Evolutionary conservation across 2,329 filamentous ascomycete species (phyloP).

Genomic region (Fonsecaea monophora): DNA sequence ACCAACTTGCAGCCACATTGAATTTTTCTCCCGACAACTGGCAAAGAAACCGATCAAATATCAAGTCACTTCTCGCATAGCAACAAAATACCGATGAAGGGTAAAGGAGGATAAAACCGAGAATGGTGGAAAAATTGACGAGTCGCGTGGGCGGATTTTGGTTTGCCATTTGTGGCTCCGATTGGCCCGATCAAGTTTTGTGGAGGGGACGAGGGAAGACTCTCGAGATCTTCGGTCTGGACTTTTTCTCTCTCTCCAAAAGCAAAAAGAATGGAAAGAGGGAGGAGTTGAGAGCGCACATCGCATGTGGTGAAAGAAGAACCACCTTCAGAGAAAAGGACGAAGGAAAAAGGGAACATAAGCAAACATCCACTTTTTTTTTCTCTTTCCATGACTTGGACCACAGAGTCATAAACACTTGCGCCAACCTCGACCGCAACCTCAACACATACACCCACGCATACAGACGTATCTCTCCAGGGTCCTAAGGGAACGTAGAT

Average conservation of each 20-base stretch:
- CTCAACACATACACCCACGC: neutral
- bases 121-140: neutral
- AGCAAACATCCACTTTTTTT: no score
- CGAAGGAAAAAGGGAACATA: no score
- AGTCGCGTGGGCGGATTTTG: neutral
- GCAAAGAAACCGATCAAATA: neutral
- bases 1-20: neutral
- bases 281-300: no score
- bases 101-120: neutral
- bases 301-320: no score
- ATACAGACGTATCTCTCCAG: no score
- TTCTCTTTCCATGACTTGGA: no score
- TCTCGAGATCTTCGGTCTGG: neutral
- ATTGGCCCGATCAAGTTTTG: neutral
- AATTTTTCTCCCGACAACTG: neutral
- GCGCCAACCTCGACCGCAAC: no score
- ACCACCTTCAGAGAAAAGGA: no score
- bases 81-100: neutral
- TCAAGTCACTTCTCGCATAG: neutral
- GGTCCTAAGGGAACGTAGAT: neutral
- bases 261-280: no score
- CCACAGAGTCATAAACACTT: no score
- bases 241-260: no score
- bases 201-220: neutral
- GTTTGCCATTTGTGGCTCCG: neutral